Percentiles rank a stretch among this genome's conserved stretches.
These are phyloP conservation scores for Barnettozyma siamensis DNA, from an alignment of 805 yeast species.

Conservation along the genomic window DNA sequence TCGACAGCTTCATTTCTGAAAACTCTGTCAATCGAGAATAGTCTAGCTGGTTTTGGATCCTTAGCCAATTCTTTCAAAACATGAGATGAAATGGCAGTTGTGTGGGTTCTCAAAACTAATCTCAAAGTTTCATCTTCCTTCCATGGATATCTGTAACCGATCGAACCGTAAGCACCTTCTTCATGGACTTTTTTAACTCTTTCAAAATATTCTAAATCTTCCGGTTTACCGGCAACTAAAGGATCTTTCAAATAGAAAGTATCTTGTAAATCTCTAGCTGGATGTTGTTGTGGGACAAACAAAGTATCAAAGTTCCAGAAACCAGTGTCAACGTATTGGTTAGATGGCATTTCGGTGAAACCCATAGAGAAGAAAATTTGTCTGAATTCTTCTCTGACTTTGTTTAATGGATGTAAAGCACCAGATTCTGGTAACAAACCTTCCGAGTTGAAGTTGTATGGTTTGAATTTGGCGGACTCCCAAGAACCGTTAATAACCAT, in stretches of 20 bases:
- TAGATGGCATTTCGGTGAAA: slow-evolving; percentile 98
- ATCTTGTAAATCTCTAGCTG: slow-evolving; percentile 98
- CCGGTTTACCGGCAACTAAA: slow-evolving; percentile 68
- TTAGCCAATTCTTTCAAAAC: slow-evolving; percentile 84
- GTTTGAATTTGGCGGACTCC: slow-evolving; percentile 81
- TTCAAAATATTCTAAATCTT: slow-evolving; percentile 71
- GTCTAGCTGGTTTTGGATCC: slow-evolving; percentile 84
- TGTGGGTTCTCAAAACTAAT: slow-evolving; percentile 94
- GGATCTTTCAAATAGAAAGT: slow-evolving; percentile 98
- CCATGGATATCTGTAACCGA: slow-evolving; percentile 99
- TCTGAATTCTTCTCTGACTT: slow-evolving; percentile 96
- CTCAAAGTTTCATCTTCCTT: slow-evolving; percentile 82
- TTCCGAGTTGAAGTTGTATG: slow-evolving; percentile 93
- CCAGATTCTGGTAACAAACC: slow-evolving; percentile 85
- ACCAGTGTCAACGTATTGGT: slow-evolving; percentile 95
- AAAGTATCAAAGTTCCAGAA: slow-evolving; percentile 99
- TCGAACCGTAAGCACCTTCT: slow-evolving; percentile 85
- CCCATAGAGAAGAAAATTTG: slow-evolving; percentile 98
- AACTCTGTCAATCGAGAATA: slow-evolving; percentile 95
- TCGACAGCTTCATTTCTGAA: slow-evolving; percentile 99
- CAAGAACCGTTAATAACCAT: slow-evolving; percentile 82
- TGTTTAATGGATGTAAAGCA: slow-evolving; percentile 93
- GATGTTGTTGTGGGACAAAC: slow-evolving; percentile 98
- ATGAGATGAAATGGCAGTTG: slow-evolving; percentile 88
- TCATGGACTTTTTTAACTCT: slow-evolving; percentile 82